These are phyloP conservation scores for Soucietia sequanensis DNA, from an alignment of 805 yeast genomes.

Conservation along the genomic window DNA sequence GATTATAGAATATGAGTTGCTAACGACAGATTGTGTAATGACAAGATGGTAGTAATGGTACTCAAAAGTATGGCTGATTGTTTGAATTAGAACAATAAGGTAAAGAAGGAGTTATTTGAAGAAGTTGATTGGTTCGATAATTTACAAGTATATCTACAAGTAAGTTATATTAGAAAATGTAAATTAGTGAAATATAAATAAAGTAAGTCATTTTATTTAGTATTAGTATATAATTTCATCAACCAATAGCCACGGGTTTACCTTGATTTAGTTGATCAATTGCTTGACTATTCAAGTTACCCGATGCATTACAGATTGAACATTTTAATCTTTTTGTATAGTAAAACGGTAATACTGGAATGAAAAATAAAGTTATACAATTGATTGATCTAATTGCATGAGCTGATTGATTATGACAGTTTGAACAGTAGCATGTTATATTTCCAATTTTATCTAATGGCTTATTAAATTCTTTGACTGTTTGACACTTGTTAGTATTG, in stretches of 20 bases:
- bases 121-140: no score
- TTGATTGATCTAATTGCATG: conserved; percentile 51
- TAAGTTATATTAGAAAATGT: no score
- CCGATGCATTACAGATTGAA: conserved; percentile 47
- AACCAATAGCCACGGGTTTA: conserved; percentile 35
- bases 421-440: conserved; percentile 48
- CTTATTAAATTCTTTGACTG: conserved; percentile 35
- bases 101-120: no score
- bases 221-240: no score
- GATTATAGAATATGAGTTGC: no score
- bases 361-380: conserved; percentile 52
- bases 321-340: conserved; percentile 53
- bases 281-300: conserved; percentile 22
- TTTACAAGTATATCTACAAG: no score
- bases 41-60: no score
- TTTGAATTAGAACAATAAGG: no score
- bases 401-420: conserved; percentile 58
- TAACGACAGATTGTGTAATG: no score
- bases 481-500: conserved; percentile 7
- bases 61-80: no score
- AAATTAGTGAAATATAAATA: no score
- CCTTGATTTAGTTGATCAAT: conserved; percentile 26
- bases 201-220: no score
- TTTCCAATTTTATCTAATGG: conserved; percentile 29
- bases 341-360: conserved; percentile 54